A percentile compares a stretch with the other conserved stretches of the same genome.
These are phyloP conservation scores for Colletotrichum musae DNA, from an alignment of 2,329 filamentous ascomycete species.

Conservation along the genomic window DNA sequence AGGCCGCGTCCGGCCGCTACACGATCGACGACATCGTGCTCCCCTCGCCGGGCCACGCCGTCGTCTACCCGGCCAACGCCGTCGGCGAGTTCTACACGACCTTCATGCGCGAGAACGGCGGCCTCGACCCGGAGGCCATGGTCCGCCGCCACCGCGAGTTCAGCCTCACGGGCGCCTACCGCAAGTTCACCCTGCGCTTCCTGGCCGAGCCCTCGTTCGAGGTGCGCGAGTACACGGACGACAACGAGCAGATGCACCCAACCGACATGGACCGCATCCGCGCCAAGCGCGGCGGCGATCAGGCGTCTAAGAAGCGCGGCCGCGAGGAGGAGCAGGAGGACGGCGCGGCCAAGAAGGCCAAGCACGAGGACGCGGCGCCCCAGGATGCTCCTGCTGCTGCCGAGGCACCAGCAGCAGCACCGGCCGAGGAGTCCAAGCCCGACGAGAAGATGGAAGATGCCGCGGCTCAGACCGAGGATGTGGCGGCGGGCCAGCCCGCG, in stretches of 20 bases:
- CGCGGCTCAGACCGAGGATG: background rate
- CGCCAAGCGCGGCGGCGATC: conserved; percentile 53
- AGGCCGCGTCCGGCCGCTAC: conserved; percentile 82
- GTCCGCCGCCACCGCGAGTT: conserved; percentile 87
- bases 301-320: conserved; percentile 39
- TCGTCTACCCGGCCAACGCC: conserved; percentile 87
- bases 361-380: conserved; percentile 11
- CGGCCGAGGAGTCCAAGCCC: background rate
- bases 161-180: conserved; percentile 89
- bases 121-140: conserved; percentile 89
- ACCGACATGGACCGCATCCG: conserved; percentile 85
- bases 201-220: conserved; percentile 73
- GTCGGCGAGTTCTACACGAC: conserved; percentile 86
- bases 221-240: conserved; percentile 77
- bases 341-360: conserved; percentile 44
- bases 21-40: conserved; percentile 91
- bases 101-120: conserved; percentile 89
- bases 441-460: conserved; percentile 29
- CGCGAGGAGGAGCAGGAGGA: conserved; percentile 38
- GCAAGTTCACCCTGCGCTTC: conserved; percentile 84
- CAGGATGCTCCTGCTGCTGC: background rate
- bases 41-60: conserved; percentile 91
- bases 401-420: background rate
- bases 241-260: conserved; percentile 87
- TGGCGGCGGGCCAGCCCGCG: conserved; percentile 25